phyloP scores from a whole-genome alignment of 306 rosid genomes.

The Vicia sativa region DNA sequence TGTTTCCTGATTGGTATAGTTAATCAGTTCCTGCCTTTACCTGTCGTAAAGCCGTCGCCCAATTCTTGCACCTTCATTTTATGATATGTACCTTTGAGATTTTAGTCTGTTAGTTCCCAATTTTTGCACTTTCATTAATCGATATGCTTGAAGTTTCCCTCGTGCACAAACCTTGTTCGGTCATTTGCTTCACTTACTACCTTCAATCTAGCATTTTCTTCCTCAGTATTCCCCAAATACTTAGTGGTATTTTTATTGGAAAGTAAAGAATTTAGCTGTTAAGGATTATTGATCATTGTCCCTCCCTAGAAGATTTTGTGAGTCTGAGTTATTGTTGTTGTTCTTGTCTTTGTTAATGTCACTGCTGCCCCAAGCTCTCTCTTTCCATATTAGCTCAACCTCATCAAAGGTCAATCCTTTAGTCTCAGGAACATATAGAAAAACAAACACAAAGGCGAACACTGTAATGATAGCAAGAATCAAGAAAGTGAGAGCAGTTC shows the following conservation, averaged over 20 bases:
- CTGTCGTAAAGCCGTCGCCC: neutral
- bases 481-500: neutral
- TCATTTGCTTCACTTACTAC: neutral
- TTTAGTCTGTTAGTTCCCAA: neutral
- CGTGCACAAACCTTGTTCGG: neutral
- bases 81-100: neutral
- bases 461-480: slow-evolving; percentile 48
- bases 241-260: neutral
- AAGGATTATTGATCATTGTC: neutral
- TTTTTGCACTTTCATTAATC: neutral
- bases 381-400: slow-evolving; percentile 84
- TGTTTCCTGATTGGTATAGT: neutral
- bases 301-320: neutral
- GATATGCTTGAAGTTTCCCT: neutral
- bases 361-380: slow-evolving; percentile 63
- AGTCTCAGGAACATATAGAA: slow-evolving; percentile 71
- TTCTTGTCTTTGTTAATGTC: neutral
- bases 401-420: slow-evolving; percentile 92
- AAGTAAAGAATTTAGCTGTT: neutral
- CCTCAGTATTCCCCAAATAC: neutral
- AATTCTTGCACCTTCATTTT: neutral
- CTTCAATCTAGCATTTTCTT: too few relatives aligned
- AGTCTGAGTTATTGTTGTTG: neutral
- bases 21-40: neutral
- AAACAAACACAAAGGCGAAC: slow-evolving; percentile 66